Conservation (phyloP, 345 rosid genomes). For the Anastatica hierochuntica region DNA sequence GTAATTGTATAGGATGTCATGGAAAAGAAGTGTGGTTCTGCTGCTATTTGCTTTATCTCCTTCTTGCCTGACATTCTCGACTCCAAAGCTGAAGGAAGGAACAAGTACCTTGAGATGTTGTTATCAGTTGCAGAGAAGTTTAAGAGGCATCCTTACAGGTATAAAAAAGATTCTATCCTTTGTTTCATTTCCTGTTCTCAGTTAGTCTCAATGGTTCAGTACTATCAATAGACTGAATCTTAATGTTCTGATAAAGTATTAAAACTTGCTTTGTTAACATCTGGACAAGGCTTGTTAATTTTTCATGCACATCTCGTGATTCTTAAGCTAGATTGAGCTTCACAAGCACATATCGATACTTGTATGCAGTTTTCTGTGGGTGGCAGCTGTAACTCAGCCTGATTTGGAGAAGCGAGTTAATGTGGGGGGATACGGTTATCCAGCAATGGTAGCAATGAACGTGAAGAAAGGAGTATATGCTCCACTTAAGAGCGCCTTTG, state of each 20-base stretch:
- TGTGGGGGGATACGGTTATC: constrained; percentile 96
- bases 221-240: background rate
- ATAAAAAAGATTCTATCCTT: constrained; percentile 1
- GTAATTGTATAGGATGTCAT: constrained; percentile 52
- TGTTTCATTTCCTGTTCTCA: background rate
- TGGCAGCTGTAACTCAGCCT: constrained; percentile 83
- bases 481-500: constrained; percentile 93
- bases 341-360: background rate
- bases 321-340: background rate
- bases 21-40: constrained; percentile 87
- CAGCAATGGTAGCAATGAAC: constrained; percentile 93
- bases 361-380: constrained; percentile 74
- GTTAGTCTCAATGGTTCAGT: background rate
- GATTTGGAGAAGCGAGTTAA: constrained; percentile 74
- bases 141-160: constrained; percentile 90
- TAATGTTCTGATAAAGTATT: background rate
- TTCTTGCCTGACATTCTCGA: constrained; percentile 96
- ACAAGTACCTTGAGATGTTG: constrained; percentile 64
- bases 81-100: constrained; percentile 97
- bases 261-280: background rate
- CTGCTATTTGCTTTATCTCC: constrained; percentile 91
- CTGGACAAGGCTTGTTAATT: no score
- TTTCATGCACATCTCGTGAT: background rate
- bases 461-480: constrained; percentile 90
- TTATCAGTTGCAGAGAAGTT: constrained; percentile 84